phyloP scores from a whole-genome alignment of 331 rosid species.

The Acacia pycnantha region DNA sequence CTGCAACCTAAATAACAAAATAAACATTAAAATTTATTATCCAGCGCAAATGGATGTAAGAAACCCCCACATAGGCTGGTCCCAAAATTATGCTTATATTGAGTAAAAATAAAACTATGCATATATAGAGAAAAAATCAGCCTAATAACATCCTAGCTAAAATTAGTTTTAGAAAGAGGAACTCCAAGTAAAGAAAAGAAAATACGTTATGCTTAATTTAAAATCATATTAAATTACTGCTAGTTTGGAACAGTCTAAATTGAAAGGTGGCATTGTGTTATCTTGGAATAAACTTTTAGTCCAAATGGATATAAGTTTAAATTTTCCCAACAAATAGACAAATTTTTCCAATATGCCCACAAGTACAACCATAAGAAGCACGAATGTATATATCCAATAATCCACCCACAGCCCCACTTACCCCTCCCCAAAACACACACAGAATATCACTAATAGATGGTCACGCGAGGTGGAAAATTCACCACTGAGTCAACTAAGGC shows the following conservation, averaged over 20 bases:
- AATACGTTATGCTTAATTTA: background rate
- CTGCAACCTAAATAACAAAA: conserved; percentile 59
- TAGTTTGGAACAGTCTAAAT: background rate
- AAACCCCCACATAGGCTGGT: conserved; percentile 1
- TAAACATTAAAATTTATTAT: conserved; percentile 11
- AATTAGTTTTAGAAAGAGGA: background rate
- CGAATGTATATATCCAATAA: conserved; percentile 21
- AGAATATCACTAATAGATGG: conserved; percentile 50
- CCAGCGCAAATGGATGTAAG: conserved; percentile 9
- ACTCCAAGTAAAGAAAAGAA: background rate
- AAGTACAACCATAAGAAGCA: conserved; percentile 21
- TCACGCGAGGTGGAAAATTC: conserved; percentile 61
- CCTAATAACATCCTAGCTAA: background rate
- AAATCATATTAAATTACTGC: background rate
- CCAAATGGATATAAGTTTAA: background rate
- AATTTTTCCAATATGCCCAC: background rate
- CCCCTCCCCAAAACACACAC: conserved; percentile 42
- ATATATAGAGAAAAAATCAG: background rate
- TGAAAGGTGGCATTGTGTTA: background rate
- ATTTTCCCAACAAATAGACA: conserved; percentile 24
- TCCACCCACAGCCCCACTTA: conserved; percentile 37
- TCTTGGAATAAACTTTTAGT: conserved; percentile 3
- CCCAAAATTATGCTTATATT: background rate
- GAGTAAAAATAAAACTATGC: background rate
- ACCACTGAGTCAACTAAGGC: conserved; percentile 92